Base-by-base conservation (phyloP, 1,284 basidiomycete genomes). In the Papiliotrema terrestris region DNA sequence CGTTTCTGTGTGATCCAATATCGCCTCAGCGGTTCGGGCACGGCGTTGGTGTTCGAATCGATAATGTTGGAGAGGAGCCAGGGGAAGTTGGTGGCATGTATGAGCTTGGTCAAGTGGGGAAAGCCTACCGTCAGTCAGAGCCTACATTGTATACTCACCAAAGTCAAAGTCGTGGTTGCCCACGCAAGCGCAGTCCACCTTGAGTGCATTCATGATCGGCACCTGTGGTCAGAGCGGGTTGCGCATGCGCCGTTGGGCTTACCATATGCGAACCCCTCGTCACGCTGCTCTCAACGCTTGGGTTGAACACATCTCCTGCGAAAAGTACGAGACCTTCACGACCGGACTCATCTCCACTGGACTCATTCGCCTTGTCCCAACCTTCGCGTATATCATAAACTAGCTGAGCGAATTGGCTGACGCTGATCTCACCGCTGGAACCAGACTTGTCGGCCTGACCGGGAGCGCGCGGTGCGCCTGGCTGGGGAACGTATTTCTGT, bases 221-320 rank as follows among this genome's bases (percentile, higher is more conserved):
- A 91, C 87, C 88, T 74, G 35, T 6, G 25, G 11, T 19, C 19
- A 39, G 46, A 38, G 20, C 36, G 46, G 5, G 29, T 49, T 51
- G 38, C 35, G 49, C 43, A 45, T 52, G 43, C 38, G 22, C 32
- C 50, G 44, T 49, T 29, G 38, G 26, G 57, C 81, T 66, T 62
- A 91, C 89, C 89, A 95, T 89, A 82, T 95, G 91, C 57, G 87
- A 91, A 42, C 92, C 92, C 71, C 92, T 80, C 3, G 91, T 94
- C 22, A 96, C 86, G 8, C 86, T 86, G 64, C 86, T 89, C 76
- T 94, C 91, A 0, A 91, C 83, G 2, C 87, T 89, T 0, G 91
- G 91, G 19, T 86, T 86, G 71, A 92, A 92, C 3, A 89, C 78
- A 71, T 95, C 92, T 5, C 92, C 92, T 26, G 89, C 92, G 75